Evolutionary conservation across 1,139 yeast species (phyloP), one percentile per base, ranked within the genome.

Genomic region (Kodamaea fungicola): DNA sequence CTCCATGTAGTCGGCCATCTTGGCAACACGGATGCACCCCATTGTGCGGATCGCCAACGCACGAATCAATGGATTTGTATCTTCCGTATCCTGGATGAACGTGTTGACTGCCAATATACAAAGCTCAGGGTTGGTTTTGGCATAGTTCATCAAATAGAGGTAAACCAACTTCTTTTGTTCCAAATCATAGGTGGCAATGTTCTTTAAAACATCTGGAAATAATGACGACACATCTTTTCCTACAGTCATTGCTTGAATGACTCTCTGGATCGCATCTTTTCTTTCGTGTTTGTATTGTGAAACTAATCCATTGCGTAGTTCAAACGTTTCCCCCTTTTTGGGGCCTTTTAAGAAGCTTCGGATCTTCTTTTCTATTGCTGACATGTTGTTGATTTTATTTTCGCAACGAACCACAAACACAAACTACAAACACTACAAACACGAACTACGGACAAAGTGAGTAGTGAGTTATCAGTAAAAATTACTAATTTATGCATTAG

Each of bases 81-180:
- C 98, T 57, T 88, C 96, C 1, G 97, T 83, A 62, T 94, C 99
- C 54, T 84, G 83, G 22, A 94, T 96, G 73, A 94, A 94, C 1
- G 99, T 94, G 60, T 94, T 94, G 38, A 94, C 97, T 2, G 97
- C 99, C 52, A 94, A 71, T 49, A 94, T 89, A 58, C 96, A 89
- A 44, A 94, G 73, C 63, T 94, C 98, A 0, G 98, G 98, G 57
- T 94, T 92, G 1, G 94, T 76, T 59, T 90, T 90, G 39, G 98
- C 97, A 60, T 94, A 94, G 65, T 94, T 94, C 96, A 92, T 92
- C 54, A 94, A 71, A 57, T 94, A 94, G 31, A 94, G 68, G 53
- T 94, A 94, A 9, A 94, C 98, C 63, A 94, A 74, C 60, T 94
- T 94, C 75, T 94, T 94, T 64, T 92, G 97, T 51, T 94, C 97